Evolutionary conservation across 2,329 filamentous ascomycete species (phyloP).

Genomic region (Trichoderma arundinaceum): DNA sequence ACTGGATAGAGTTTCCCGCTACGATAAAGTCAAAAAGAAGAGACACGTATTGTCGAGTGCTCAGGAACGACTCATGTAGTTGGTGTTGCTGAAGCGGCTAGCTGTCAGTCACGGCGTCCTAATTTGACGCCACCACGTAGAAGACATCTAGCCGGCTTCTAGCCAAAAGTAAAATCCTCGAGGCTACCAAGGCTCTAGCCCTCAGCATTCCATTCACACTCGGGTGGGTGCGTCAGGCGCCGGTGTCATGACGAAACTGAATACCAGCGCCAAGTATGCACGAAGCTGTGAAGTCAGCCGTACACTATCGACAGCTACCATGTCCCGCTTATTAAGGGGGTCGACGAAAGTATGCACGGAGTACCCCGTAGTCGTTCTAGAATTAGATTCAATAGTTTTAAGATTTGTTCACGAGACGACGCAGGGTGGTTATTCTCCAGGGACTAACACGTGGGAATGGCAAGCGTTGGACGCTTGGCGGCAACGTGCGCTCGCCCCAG

Average conservation of each 20-base stretch:
- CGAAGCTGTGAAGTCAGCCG: neutral
- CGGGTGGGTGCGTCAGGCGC: too few species aligned
- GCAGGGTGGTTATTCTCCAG: slow-evolving; percentile 5
- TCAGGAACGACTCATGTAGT: neutral
- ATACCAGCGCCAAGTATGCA: neutral
- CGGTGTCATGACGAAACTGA: neutral
- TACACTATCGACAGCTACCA: too few species aligned
- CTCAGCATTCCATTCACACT: too few species aligned
- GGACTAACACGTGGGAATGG: slow-evolving; percentile 6
- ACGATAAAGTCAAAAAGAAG: too few species aligned
- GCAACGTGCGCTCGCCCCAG: slow-evolving; percentile 17
- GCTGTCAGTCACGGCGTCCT: neutral
- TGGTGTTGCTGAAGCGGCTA: neutral
- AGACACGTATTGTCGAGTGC: too few species aligned
- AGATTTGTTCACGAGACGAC: neutral
- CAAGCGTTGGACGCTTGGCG: neutral
- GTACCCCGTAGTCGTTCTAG: neutral
- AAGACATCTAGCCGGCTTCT: slow-evolving; percentile 19
- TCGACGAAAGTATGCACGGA: neutral
- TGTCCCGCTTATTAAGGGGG: neutral
- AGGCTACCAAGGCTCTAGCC: too few species aligned
- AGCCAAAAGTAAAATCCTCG: neutral
- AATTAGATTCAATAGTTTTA: slow-evolving; percentile 6
- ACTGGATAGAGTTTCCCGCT: too few species aligned
- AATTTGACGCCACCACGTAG: neutral